These are phyloP conservation scores for Quillaja saponaria DNA, from an alignment of 306 rosid genomes.

Conservation along the genomic window DNA sequence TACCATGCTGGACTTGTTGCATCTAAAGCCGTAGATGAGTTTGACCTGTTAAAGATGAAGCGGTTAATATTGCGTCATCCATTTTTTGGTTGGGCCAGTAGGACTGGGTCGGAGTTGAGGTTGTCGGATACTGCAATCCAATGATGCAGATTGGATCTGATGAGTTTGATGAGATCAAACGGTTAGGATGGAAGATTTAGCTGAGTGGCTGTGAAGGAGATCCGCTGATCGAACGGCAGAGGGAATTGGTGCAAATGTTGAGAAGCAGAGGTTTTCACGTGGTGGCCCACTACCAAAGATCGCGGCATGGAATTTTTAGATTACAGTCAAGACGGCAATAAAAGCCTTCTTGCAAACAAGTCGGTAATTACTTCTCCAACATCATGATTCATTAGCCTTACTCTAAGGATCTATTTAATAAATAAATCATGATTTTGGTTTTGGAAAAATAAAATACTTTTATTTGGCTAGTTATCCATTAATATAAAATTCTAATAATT, in stretches of 20 bases:
- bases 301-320: constrained; percentile 34
- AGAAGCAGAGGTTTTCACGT: constrained; percentile 25
- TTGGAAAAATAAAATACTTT: too few relatives aligned
- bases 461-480: neutral
- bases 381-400: neutral
- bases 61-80: constrained; percentile 53
- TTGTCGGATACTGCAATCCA: constrained; percentile 39
- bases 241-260: constrained; percentile 29
- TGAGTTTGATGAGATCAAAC: constrained; percentile 15
- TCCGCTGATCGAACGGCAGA: constrained; percentile 40
- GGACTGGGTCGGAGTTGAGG: constrained; percentile 44
- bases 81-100: constrained; percentile 44
- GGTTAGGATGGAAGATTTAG: constrained; percentile 30
- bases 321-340: constrained; percentile 16
- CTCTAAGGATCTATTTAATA: too few relatives aligned
- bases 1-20: constrained; percentile 35
- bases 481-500: too few relatives aligned
- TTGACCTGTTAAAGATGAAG: constrained; percentile 31
- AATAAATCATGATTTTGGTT: too few relatives aligned
- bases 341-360: constrained; percentile 20
- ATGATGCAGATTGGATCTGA: constrained; percentile 1
- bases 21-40: neutral
- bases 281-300: constrained; percentile 15
- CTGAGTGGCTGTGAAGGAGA: constrained; percentile 37
- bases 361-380: neutral